A percentile compares a stretch with the other conserved stretches of the same genome.
Conservation (phyloP, 2,329 filamentous ascomycete species). For the Colletotrichum falcatum region DNA sequence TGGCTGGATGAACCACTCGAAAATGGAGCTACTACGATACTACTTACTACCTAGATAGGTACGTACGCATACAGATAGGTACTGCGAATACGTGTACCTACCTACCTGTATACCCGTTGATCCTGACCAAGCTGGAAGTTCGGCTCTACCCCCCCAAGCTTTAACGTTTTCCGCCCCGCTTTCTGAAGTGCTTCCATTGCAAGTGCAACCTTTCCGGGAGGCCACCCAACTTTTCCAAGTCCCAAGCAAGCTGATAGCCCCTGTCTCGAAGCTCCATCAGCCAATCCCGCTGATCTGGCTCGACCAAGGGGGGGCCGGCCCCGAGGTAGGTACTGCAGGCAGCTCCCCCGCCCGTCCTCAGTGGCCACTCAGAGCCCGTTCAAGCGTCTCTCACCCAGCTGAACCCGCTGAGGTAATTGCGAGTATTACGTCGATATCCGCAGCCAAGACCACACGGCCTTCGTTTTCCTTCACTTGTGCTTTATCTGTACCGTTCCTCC, state of each 20-base stretch:
- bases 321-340: conserved; percentile 23
- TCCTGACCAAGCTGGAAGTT: conserved; percentile 26
- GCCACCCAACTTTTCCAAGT: conserved; percentile 18
- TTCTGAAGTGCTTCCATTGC: conserved; percentile 32
- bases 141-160: conserved; percentile 33
- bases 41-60: neutral
- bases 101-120: neutral
- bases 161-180: conserved; percentile 12
- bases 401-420: conserved; percentile 29
- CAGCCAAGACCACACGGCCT: conserved; percentile 28
- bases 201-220: conserved; percentile 39
- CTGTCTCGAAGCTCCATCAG: conserved; percentile 30
- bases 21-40: neutral
- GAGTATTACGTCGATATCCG: conserved; percentile 40
- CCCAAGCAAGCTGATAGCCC: conserved; percentile 35
- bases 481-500: neutral
- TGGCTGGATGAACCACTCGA: neutral
- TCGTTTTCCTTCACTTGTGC: neutral
- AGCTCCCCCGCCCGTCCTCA: conserved; percentile 24
- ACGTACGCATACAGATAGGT: too few relatives aligned
- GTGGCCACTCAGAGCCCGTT: conserved; percentile 25
- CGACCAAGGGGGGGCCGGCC: conserved; percentile 26
- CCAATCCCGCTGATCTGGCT: conserved; percentile 38
- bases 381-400: conserved; percentile 22
- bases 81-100: too few relatives aligned